A percentile compares a stretch with the other conserved stretches of the same genome.
phyloP scores from a whole-genome alignment of 192 early-diverging fungal species.

The Coemansia sp. region DNA sequence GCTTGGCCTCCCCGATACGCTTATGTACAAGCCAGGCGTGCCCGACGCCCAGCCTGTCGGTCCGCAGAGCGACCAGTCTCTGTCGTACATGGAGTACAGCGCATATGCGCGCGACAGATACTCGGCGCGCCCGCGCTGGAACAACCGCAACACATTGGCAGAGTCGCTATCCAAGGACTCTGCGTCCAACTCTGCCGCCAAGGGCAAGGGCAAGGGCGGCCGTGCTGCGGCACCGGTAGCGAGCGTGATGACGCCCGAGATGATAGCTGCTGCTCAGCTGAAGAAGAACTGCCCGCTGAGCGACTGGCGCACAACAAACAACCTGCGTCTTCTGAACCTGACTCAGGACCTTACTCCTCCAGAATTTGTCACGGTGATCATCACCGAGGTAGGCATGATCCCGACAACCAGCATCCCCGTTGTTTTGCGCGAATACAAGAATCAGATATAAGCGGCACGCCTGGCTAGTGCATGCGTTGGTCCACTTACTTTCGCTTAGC shows the following conservation, averaged over 20 bases:
- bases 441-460: constrained; percentile 28
- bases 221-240: constrained; percentile 11
- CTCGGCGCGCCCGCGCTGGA: constrained; percentile 44
- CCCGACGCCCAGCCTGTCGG: constrained; percentile 43
- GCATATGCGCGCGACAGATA: constrained; percentile 51
- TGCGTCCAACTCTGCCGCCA: constrained; percentile 2
- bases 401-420: constrained; percentile 85
- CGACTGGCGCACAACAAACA: constrained; percentile 74
- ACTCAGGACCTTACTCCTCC: constrained; percentile 95
- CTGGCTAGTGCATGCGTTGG: too few relatives aligned
- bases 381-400: constrained; percentile 90
- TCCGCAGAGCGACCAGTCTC: constrained; percentile 21
- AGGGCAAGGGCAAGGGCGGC: constrained; percentile 19
- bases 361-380: constrained; percentile 83
- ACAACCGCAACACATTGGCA: constrained; percentile 43
- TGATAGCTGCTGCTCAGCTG: constrained; percentile 12
- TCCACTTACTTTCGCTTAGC: too few relatives aligned
- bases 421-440: constrained; percentile 57
- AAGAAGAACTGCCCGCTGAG: constrained; percentile 36
- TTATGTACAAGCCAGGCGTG: constrained; percentile 56
- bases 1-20: constrained; percentile 83
- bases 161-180: constrained; percentile 4
- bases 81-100: constrained; percentile 50
- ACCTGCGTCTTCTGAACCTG: constrained; percentile 83
- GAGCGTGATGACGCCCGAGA: constrained; percentile 17